Conservation (phyloP, 2,329 filamentous ascomycete species). For the Zasmidium citrigriseum region DNA sequence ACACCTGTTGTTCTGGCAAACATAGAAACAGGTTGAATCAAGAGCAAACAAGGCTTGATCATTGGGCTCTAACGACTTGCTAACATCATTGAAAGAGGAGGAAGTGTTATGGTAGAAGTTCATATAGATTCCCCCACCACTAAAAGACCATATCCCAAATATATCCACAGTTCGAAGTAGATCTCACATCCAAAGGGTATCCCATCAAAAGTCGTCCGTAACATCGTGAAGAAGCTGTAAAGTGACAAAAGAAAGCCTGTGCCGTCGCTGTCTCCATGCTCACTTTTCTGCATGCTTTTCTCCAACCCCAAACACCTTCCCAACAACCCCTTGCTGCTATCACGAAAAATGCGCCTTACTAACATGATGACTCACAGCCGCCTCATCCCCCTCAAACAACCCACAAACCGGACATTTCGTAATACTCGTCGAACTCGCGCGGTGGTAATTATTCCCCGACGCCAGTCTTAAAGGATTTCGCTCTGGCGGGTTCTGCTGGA, state of each 20-base stretch:
- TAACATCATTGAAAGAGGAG: too few relatives aligned
- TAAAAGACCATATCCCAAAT: too few relatives aligned
- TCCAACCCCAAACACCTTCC: background rate
- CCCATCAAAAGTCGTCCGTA: background rate
- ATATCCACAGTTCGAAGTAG: too few relatives aligned
- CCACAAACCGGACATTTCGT: constrained; percentile 35
- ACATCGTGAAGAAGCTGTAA: background rate
- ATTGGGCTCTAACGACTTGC: too few relatives aligned
- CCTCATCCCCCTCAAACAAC: constrained; percentile 36
- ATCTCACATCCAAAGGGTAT: too few relatives aligned
- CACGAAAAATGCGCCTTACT: constrained; percentile 31
- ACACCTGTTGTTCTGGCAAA: too few relatives aligned
- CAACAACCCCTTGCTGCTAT: background rate
- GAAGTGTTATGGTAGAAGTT: too few relatives aligned
- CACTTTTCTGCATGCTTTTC: too few relatives aligned
- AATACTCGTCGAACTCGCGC: background rate
- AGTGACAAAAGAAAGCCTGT: too few relatives aligned
- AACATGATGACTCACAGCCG: constrained; percentile 37
- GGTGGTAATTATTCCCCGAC: background rate
- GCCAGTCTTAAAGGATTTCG: background rate
- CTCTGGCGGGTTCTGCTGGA: constrained; percentile 3
- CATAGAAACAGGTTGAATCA: too few relatives aligned
- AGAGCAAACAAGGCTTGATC: too few relatives aligned
- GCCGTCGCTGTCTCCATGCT: background rate
- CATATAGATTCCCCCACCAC: too few relatives aligned